phyloP scores from a whole-genome alignment of 768 basidiomycete species.

The Udeniomyces megalosporus region DNA sequence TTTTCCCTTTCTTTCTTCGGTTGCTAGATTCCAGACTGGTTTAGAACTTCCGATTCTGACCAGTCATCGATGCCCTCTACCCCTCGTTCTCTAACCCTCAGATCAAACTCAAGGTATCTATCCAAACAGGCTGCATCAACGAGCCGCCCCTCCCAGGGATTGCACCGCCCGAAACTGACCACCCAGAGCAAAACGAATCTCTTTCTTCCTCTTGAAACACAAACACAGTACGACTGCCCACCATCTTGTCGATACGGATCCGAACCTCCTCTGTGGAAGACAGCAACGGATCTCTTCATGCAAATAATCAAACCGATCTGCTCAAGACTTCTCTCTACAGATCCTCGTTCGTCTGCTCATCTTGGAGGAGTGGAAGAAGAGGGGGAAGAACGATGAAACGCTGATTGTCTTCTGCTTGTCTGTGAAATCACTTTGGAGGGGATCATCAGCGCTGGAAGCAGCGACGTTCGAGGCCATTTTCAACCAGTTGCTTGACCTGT shows the following conservation, averaged over 20 bases:
- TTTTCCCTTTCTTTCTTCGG: no score
- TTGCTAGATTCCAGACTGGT: no score
- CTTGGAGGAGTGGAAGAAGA: no score
- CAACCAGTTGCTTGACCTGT: constrained; percentile 66
- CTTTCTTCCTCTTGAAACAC: no score
- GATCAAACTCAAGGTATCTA: constrained; percentile 8
- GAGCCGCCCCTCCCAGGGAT: no score
- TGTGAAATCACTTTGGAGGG: no score
- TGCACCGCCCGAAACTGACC: no score
- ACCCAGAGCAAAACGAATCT: no score
- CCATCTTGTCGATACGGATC: constrained; percentile 45
- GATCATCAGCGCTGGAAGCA: constrained; percentile 43
- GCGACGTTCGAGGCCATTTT: constrained; percentile 66
- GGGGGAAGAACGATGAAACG: background rate
- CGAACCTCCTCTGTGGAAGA: constrained; percentile 84
- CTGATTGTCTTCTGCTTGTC: background rate
- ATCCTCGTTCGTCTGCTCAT: background rate
- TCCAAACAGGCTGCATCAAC: background rate
- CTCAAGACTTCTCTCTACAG: background rate
- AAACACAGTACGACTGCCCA: no score
- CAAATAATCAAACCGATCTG: background rate
- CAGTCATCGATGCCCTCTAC: background rate
- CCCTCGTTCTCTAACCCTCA: background rate
- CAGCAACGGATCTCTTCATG: constrained; percentile 23
- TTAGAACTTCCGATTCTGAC: background rate